Evolutionary conservation across 805 yeast species (phyloP), one percentile per base, ranked within the genome.

Genomic region (Candida piceae): DNA sequence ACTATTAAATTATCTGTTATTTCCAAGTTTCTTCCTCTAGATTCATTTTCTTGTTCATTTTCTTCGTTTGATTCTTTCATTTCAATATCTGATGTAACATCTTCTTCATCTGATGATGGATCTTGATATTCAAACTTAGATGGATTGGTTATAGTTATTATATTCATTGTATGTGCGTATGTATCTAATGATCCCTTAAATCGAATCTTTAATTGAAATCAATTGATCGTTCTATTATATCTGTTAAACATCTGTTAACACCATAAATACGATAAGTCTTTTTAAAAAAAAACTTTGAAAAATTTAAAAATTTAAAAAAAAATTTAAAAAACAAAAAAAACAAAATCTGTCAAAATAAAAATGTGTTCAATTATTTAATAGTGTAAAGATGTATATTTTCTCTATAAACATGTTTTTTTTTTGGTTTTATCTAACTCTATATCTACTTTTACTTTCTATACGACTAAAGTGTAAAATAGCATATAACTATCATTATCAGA

Each of bases 401-500:
- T 8, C 26, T 12, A 23, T 23, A 12, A 11, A 12, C 26, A 23
- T 23, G 11, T 2, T 12, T 10, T n/a, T n/a, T n/a, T n/a, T n/a
- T n/a, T n/a, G n/a, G n/a, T n/a, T n/a, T n/a, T n/a, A n/a, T n/a
- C n/a, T n/a, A n/a, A n/a, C n/a, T n/a, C n/a, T n/a, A n/a, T n/a
- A n/a, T n/a, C n/a, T n/a, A n/a, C n/a, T n/a, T n/a, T n/a, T n/a
- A n/a, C n/a, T n/a, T n/a, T n/a, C 22, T 20, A 20, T 9, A 6
- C 22, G 7, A 26, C 19, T 13, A 31, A 21, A n/a, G 50, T 80
- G 50, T 84, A 84, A 56, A 84, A 82, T 49, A 84, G 58, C 16
- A 84, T 79, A 53, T 83, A 84, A 1, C 77, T 88, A 41, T 79
- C 66, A 15, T 60, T 63, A 27, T 64, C 63, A 13, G 36, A 41